Percentiles rank a stretch among this genome's conserved stretches.
phyloP scores from a whole-genome alignment of 768 basidiomycete species.

The Phylloporus sp. region DNA sequence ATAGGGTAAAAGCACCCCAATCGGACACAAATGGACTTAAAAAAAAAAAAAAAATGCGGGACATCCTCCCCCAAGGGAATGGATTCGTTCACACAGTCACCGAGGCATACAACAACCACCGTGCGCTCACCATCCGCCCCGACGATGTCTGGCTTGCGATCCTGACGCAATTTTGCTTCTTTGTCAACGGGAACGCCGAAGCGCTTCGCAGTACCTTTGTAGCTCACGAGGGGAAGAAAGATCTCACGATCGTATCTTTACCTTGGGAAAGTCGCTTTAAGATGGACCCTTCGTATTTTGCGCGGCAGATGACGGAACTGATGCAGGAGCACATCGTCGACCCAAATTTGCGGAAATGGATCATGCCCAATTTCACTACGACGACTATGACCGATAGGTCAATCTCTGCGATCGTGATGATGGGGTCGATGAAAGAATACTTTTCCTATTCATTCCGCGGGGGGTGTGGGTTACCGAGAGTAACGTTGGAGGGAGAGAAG shows the following conservation, averaged over 20 bases:
- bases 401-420: slow-evolving; percentile 32
- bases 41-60: no score
- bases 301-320: slow-evolving; percentile 1
- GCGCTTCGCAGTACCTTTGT: slow-evolving; percentile 22
- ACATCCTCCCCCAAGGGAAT: slow-evolving; percentile 19
- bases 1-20: no score
- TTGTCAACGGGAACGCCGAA: slow-evolving; percentile 32
- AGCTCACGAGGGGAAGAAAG: slow-evolving; percentile 15
- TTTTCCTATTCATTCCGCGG: slow-evolving; percentile 18
- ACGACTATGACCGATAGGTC: slow-evolving; percentile 33
- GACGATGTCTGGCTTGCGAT: slow-evolving; percentile 40
- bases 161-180: slow-evolving; percentile 31
- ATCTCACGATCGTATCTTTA: no score
- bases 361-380: slow-evolving; percentile 28
- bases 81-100: slow-evolving; percentile 29
- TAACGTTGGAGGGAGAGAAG: slow-evolving; percentile 15
- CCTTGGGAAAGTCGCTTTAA: no score
- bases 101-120: slow-evolving; percentile 25
- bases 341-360: slow-evolving; percentile 17
- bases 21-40: no score
- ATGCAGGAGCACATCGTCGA: slow-evolving; percentile 9
- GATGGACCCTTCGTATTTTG: slow-evolving; percentile 28
- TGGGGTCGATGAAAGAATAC: slow-evolving; percentile 36
- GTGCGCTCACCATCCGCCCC: slow-evolving; percentile 36
- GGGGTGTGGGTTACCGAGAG: background rate